Evolutionary conservation across 2,329 filamentous ascomycete genomes (phyloP).

Genomic region (Clarireedia monteithiana): DNA sequence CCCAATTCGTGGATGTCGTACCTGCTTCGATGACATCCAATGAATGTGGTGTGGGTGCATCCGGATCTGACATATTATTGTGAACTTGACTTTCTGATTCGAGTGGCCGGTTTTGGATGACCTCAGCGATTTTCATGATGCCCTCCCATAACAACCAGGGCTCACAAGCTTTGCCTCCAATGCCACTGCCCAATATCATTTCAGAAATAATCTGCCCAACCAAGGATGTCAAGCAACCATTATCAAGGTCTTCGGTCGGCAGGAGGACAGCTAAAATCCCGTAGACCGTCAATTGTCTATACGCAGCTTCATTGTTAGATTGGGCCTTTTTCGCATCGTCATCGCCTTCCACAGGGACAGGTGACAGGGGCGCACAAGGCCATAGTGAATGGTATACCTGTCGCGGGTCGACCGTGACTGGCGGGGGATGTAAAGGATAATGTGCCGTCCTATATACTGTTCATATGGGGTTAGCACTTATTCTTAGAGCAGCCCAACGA

Average conservation of each 20-base stretch:
- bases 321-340: conserved; percentile 50
- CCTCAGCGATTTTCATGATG: conserved; percentile 61
- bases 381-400: conserved; percentile 76
- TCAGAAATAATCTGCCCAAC: conserved; percentile 85
- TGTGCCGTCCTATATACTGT: conserved; percentile 67
- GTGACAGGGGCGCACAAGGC: conserved; percentile 73
- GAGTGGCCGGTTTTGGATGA: conserved; percentile 32
- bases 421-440: conserved; percentile 47
- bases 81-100: conserved; percentile 26
- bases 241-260: conserved; percentile 87
- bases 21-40: conserved; percentile 12
- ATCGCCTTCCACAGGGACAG: conserved; percentile 52
- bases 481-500: not conserved
- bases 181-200: conserved; percentile 75
- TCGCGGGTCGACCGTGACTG: conserved; percentile 54
- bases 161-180: conserved; percentile 75
- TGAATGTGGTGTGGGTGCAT: conserved; percentile 15
- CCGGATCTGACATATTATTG: conserved; percentile 28
- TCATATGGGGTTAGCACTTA: conserved; percentile 8
- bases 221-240: conserved; percentile 73
- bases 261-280: conserved; percentile 75
- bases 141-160: conserved; percentile 85
- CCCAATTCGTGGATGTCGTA: conserved; percentile 16
- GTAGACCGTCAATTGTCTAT: conserved; percentile 82
- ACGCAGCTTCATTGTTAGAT: conserved; percentile 68